Percentiles rank a stretch among this genome's conserved stretches.
phyloP scores from a whole-genome alignment of 768 basidiomycete species.

The Pulveroboletus sp. region DNA sequence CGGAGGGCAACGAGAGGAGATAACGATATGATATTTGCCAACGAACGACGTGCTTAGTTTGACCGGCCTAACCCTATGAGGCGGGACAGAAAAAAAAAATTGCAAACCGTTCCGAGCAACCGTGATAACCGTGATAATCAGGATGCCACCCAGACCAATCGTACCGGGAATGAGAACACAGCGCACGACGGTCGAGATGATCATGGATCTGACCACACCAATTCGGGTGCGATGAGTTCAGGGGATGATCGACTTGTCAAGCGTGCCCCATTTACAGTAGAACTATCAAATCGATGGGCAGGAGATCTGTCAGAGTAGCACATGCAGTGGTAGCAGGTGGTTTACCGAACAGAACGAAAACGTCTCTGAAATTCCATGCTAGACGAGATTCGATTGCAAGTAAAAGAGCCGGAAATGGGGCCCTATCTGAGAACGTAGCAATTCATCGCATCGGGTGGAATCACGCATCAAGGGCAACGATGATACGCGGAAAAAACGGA shows the following conservation, averaged over 20 bases:
- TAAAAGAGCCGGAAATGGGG: constrained; percentile 53
- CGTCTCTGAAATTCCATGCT: constrained; percentile 40
- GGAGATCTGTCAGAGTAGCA: not conserved
- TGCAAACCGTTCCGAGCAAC: constrained; percentile 28
- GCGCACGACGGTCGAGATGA: constrained; percentile 30
- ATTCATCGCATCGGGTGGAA: not conserved
- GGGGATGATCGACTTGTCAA: constrained; percentile 49
- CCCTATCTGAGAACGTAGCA: too few relatives aligned
- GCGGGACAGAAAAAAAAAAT: constrained; percentile 20
- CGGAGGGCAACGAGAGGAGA: constrained; percentile 37
- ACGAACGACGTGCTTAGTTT: not conserved
- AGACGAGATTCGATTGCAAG: constrained; percentile 47
- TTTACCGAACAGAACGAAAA: constrained; percentile 55
- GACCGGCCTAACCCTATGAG: not conserved
- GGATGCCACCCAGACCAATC: constrained; percentile 35
- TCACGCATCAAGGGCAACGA: not conserved
- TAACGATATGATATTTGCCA: constrained; percentile 34
- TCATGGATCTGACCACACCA: constrained; percentile 42
- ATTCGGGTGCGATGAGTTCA: constrained; percentile 36
- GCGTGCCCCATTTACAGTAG: constrained; percentile 46
- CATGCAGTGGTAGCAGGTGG: not conserved
- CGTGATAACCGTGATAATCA: constrained; percentile 36
- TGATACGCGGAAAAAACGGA: constrained; percentile 3
- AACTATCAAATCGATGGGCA: constrained; percentile 33
- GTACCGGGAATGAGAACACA: constrained; percentile 40